Percentiles rank a stretch among this genome's conserved stretches.
phyloP scores from a whole-genome alignment of 1,284 basidiomycete species.

The Coniferiporia sulphurascens region DNA sequence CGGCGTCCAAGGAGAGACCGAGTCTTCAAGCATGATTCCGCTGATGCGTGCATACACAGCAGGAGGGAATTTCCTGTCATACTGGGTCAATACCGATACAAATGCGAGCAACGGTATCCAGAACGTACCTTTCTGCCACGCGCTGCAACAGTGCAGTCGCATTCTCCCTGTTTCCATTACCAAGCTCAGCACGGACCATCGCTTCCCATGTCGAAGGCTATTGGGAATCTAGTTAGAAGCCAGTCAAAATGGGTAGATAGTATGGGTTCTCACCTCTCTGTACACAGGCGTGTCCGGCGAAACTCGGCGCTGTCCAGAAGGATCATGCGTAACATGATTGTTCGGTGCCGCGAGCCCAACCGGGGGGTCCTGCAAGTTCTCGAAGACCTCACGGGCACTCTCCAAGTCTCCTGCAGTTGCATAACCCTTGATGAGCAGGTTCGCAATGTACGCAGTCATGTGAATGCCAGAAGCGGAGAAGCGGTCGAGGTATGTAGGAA shows the following conservation, averaged over 20 bases:
- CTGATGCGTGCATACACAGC: slow-evolving; percentile 65
- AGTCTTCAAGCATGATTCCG: slow-evolving; percentile 56
- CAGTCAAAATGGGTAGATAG: not conserved
- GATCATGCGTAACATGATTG: slow-evolving; percentile 75
- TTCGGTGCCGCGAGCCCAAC: slow-evolving; percentile 85
- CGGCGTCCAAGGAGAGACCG: slow-evolving; percentile 15
- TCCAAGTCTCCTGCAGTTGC: slow-evolving; percentile 70
- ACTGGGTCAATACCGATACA: not conserved
- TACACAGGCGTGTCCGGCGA: slow-evolving; percentile 62
- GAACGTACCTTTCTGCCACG: slow-evolving; percentile 65
- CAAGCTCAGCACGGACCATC: slow-evolving; percentile 92
- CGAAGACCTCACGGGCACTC: slow-evolving; percentile 75
- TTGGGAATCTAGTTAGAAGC: not conserved
- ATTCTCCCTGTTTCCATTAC: slow-evolving; percentile 64
- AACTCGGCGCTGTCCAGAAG: slow-evolving; percentile 28
- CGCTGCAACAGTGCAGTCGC: slow-evolving; percentile 73
- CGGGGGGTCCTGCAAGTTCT: slow-evolving; percentile 81
- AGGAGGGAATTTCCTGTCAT: slow-evolving; percentile 62
- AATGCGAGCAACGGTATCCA: not conserved
- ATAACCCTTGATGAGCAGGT: slow-evolving; percentile 88
- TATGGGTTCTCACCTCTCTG: slow-evolving; percentile 70
- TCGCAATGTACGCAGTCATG: slow-evolving; percentile 95
- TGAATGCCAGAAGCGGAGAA: slow-evolving; percentile 67
- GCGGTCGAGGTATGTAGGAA: slow-evolving; percentile 63
- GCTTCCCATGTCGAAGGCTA: slow-evolving; percentile 88